A percentile compares a stretch with the other conserved stretches of the same genome.
phyloP scores from a whole-genome alignment of 2,329 filamentous ascomycete species.

The Fusarium cicatricum region DNA sequence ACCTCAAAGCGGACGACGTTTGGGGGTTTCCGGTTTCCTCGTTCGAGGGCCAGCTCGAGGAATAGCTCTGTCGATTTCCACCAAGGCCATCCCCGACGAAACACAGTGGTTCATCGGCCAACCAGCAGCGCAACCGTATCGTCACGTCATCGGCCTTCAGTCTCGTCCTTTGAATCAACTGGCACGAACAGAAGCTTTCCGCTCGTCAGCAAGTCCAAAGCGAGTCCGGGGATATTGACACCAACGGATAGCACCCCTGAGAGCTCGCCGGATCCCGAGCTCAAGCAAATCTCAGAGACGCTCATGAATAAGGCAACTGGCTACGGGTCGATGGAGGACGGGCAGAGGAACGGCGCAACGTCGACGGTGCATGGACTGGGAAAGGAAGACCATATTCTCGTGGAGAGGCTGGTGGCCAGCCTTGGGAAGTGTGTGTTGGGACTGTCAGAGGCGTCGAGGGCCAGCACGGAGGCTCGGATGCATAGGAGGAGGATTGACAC shows the following conservation, averaged over 20 bases:
- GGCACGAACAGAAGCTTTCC: constrained; percentile 70
- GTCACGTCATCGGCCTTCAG: constrained; percentile 54
- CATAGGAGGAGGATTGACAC: constrained; percentile 78
- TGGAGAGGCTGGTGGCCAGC: constrained; percentile 67
- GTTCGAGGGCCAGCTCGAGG: constrained; percentile 19
- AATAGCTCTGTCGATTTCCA: constrained; percentile 41
- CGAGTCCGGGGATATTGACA: constrained; percentile 55
- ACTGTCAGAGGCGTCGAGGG: constrained; percentile 61
- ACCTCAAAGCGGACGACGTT: constrained; percentile 39
- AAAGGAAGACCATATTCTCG: constrained; percentile 66
- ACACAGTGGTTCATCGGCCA: constrained; percentile 54
- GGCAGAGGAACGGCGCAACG: constrained; percentile 38
- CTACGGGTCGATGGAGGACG: constrained; percentile 48
- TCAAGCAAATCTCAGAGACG: constrained; percentile 57
- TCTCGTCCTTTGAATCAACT: constrained; percentile 65
- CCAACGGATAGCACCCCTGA: constrained; percentile 48
- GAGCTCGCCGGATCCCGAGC: constrained; percentile 59
- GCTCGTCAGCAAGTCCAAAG: constrained; percentile 61
- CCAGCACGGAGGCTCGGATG: constrained; percentile 66
- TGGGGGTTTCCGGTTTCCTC: constrained; percentile 39
- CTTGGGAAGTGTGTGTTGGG: constrained; percentile 68
- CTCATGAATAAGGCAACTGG: constrained; percentile 59
- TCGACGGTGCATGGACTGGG: constrained; percentile 57
- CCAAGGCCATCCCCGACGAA: constrained; percentile 37
- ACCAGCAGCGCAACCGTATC: constrained; percentile 28